Evolutionary conservation across 352 stramenopile genomes (phyloP), one percentile per base, ranked within the genome.

Genomic region (Globisporangium camurandrum): DNA sequence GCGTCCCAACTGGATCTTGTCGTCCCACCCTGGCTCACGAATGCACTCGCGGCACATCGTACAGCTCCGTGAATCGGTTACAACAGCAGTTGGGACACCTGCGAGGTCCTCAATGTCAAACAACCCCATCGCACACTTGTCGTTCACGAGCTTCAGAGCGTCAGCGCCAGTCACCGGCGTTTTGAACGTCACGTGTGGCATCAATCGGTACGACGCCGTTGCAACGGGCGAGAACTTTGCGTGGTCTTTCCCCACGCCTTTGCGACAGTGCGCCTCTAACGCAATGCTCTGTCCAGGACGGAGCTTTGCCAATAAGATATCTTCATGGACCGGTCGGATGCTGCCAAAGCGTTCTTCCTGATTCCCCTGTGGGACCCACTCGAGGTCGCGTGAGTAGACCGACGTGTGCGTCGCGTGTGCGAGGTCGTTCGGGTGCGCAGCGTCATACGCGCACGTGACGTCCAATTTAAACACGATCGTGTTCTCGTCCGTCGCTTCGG

Each of bases 21-120:
- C 79, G 27, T 85, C 76, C 84, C 82, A 95, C 16, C 61, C 66
- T 27, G 81, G 78, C 55, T 90, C 81, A 27, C 93, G 81, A 56
- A 98, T 98, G 63, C 90, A 99, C 64, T 98, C 97, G 28, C 95
- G 77, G 58, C 89, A 98, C 93, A 98, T 98, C 27, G 92, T 98
- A 55, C 95, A 98, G 38, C 86, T 72, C 46, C 84, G 75, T 36
- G 86, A 55, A 50, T 94, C 67, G 44, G 90, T 88, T 23, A 97
- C 87, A 5, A 91, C 70, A n/a, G 84, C 81, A 16, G 71, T 89
- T 43, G 63, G 50, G 16, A 84, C 62, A 9, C 76, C 81, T 2
- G 63, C 83, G 30, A 96, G 53, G 61, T 97, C 88, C 61, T 97
- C 88, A 61, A 97, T 96, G 61, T 97, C 88, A 43, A 96, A 96